A percentile compares a stretch with the other conserved stretches of the same genome.
These are phyloP conservation scores for Erodium maritimum DNA, from an alignment of 345 rosid genomes.

Conservation along the genomic window DNA sequence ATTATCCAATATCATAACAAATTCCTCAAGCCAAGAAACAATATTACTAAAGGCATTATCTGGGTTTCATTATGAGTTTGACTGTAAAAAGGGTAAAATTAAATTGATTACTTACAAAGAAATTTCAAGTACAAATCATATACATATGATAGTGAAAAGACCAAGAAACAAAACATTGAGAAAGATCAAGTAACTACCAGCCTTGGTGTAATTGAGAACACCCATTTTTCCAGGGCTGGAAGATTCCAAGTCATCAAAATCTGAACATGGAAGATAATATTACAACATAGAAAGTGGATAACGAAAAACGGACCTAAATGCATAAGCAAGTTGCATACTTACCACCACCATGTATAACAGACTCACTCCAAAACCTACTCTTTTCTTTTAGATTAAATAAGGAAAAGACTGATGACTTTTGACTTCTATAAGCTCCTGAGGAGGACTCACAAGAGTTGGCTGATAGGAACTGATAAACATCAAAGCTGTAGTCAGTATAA, in stretches of 20 bases:
- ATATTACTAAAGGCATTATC: neutral
- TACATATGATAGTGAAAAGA: neutral
- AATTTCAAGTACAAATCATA: neutral
- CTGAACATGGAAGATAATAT: constrained; percentile 19
- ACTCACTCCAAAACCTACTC: constrained; percentile 91
- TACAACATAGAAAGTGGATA: neutral
- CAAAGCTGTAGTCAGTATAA: constrained; percentile 11
- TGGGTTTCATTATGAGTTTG: neutral
- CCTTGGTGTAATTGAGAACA: constrained; percentile 58
- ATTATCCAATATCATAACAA: neutral
- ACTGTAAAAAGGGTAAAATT: neutral
- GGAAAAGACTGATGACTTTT: constrained; percentile 62
- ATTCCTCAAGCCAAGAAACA: neutral
- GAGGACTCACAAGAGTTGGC: constrained; percentile 27
- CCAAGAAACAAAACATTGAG: neutral
- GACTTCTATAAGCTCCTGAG: constrained; percentile 23
- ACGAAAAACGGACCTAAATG: neutral
- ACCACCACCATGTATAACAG: constrained; percentile 65
- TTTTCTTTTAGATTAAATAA: constrained; percentile 77
- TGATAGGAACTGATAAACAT: constrained; percentile 25
- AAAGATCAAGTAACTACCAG: constrained; percentile 38
- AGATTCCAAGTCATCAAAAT: constrained; percentile 63
- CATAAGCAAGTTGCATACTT: constrained; percentile 2
- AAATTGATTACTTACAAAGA: neutral
- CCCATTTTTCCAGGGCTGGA: constrained; percentile 37